phyloP scores from a whole-genome alignment of 2,329 filamentous ascomycete species.

The Pyricularia sp. region DNA sequence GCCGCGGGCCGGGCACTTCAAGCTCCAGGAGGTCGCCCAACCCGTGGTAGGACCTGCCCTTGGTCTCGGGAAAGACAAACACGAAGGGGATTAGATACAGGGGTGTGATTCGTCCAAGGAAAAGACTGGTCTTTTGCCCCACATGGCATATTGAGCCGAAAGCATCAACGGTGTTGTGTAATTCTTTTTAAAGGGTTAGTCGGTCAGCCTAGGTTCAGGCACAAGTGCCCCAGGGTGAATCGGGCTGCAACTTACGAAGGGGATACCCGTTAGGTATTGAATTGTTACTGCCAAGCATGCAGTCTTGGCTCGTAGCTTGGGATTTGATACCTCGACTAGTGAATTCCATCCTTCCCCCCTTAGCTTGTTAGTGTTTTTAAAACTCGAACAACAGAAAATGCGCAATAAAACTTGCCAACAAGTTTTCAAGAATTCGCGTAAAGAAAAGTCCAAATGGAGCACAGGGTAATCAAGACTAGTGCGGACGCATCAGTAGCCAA shows the following conservation, averaged over 20 bases:
- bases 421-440: conserved; percentile 7
- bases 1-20: conserved; percentile 10
- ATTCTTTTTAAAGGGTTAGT: conserved; percentile 1
- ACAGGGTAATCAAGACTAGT: conserved; percentile 6
- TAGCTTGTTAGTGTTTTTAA: no score
- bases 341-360: not conserved
- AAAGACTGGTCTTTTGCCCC: conserved; percentile 8
- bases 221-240: not conserved
- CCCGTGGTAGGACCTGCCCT: conserved; percentile 12
- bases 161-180: conserved; percentile 12
- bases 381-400: no score
- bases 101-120: conserved; percentile 10
- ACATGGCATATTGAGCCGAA: conserved; percentile 8
- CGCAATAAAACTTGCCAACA: conserved; percentile 1
- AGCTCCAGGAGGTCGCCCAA: conserved; percentile 12
- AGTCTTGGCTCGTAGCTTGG: conserved; percentile 4
- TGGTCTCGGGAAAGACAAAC: conserved; percentile 10
- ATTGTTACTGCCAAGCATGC: conserved; percentile 3
- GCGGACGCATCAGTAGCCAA: conserved; percentile 9
- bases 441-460: conserved; percentile 7
- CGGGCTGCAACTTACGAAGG: not conserved
- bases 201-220: not conserved
- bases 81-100: conserved; percentile 5
- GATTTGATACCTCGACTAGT: conserved; percentile 4
- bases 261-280: conserved; percentile 3